Evolutionary conservation across 176 grass and related monocot species (phyloP), one percentile per base, ranked within the genome.

Genomic region (Ensete ventricosum): DNA sequence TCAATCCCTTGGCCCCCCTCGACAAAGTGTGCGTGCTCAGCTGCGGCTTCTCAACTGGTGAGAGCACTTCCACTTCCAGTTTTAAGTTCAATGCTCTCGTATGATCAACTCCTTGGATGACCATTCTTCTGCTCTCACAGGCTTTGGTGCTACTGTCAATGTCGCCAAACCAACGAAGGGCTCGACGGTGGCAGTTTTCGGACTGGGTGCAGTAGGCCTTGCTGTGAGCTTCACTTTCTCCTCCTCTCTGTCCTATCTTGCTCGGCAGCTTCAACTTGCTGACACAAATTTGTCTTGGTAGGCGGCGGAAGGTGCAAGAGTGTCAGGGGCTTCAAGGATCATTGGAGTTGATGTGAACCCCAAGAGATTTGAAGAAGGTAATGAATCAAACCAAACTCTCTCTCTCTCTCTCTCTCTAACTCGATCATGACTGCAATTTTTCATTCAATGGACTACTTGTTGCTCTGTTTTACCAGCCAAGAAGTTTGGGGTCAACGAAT

Each of bases 401-500:
- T 43, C 29, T 34, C 29, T 34, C 34, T 43, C 34, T 6, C 34
- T 43, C 29, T 34, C 29, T 34, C 29, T 34, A 34, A 34, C 34
- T 6, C 4, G 34, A 43, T 43, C 34, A 43, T 43, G 34, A 43
- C 34, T 43, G 34, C 34, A 43, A 43, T 6, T 43, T 43, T 43
- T 43, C 34, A 43, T 43, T 43, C 4, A 6, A 43, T 43, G 34
- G 34, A 43, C 34, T 43, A 43, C 34, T 43, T 43, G 34, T 43
- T 43, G 34, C 34, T 43, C 34, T 43, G 34, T 43, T 2, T 84
- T 9, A 77, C 29, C 86, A 92, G 92, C 92, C 67, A 89, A 23
- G 22, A 96, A 96, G 29, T 96, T 96, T 83, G 92, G 92, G 50
- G 87, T 85, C 73, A 96, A 83, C 1, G 88, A 96, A 24, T 96